Base-by-base conservation (phyloP, 768 basidiomycete genomes). In the Hygrophorus russula region DNA sequence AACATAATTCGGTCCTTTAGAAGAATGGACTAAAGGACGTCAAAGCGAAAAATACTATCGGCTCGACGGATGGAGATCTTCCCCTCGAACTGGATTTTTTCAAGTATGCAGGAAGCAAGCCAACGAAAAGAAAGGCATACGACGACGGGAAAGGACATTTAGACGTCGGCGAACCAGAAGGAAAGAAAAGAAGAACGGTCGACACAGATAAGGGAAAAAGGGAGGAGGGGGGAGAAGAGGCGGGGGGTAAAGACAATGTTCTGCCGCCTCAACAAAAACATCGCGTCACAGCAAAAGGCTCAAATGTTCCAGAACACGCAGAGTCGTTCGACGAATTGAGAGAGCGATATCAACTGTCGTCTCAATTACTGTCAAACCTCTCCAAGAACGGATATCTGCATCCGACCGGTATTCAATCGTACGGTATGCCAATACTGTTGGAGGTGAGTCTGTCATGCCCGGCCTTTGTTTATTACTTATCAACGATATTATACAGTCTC, bases 41-140 rank as follows among this genome's bases (percentile, higher is more conserved):
- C 29, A 44, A 30, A 34, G 30, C 44, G 13, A 37, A 43, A 29
- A 29, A 12, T 41, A 7, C 24, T 30, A 15, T 39, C 6, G 11
- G 32, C 10, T 34, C 27, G 1, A 53, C 55, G n/a, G 62, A 63
- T n/a, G 66, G 63, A 7, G 74, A 73, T 45, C 71, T 92, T 36
- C 91, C 85, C 1, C 51, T 67, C 1, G 87, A 85, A 53, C 71
- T 97, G 5, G 90, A 98, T 59, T 93, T 94, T 61, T 98, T 97
- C 66, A 90, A 83, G 53, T 90, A 89, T 48, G 80, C 84, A 2
- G 71, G 78, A 49, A 73, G 70, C 18, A 66, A 65, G 13, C 50
- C 64, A 6, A 60, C 56, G 28, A 83, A 84, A 56, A 71, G 78
- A 42, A 80, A 78, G 56, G 51, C 51, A 46, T 46, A 36, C 43